phyloP scores from a whole-genome alignment of 139 green algal genomes.

The Mesotaenium endlicherianum region DNA sequence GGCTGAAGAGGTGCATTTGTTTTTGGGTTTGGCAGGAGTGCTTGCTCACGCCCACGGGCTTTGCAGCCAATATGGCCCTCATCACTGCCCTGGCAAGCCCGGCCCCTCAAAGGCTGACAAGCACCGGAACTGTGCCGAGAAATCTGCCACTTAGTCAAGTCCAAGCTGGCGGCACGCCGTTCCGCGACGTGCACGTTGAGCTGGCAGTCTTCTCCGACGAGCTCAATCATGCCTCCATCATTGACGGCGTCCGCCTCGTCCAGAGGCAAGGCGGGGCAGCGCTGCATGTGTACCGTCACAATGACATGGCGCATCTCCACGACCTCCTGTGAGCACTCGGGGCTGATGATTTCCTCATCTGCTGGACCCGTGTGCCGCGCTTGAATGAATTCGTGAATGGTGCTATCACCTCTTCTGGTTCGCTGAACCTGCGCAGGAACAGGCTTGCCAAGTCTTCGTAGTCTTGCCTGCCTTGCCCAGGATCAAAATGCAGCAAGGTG shows the following conservation, averaged over 20 bases:
- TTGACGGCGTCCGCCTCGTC: conserved; percentile 81
- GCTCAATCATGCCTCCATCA: conserved; percentile 96
- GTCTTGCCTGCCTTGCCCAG: no score
- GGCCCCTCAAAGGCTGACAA: background rate
- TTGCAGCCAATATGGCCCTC: conserved; percentile 85
- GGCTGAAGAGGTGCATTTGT: no score
- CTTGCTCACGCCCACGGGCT: conserved; percentile 66
- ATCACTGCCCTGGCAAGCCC: conserved; percentile 58
- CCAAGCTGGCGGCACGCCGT: background rate
- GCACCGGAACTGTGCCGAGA: background rate
- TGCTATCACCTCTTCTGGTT: no score
- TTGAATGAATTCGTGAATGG: no score
- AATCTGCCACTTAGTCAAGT: background rate
- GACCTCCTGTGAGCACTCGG: conserved; percentile 20
- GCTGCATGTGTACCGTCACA: conserved; percentile 77
- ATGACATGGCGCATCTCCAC: conserved; percentile 85
- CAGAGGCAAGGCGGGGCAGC: background rate
- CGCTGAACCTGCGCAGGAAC: no score
- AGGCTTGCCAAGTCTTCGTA: no score
- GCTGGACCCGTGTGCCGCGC: background rate
- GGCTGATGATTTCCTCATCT: background rate
- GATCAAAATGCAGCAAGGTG: no score
- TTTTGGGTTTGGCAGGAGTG: conserved; percentile 47
- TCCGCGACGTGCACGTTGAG: background rate
- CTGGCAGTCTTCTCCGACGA: conserved; percentile 81